Evolutionary conservation across 78 protist genomes (phyloP).

Genomic region (Andalucia godoyi): DNA sequence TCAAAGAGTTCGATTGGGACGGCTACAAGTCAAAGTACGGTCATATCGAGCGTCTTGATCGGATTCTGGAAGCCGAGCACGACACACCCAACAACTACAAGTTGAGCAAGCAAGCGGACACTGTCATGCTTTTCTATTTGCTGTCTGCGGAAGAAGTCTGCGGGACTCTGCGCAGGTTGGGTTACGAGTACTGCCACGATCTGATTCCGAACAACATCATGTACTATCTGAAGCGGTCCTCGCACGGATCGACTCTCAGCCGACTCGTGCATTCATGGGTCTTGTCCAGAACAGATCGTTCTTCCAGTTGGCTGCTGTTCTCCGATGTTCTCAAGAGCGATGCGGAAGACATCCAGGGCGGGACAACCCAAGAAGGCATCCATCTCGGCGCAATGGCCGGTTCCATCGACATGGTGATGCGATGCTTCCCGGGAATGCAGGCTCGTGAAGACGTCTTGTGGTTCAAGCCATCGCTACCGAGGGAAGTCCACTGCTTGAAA

Average conservation of each 20-base stretch:
- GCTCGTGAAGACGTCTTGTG: too few relatives aligned
- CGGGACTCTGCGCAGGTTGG: background rate
- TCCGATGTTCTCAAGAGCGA: background rate
- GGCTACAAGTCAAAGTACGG: background rate
- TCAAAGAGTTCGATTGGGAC: background rate
- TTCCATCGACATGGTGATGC: background rate
- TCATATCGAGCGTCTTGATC: background rate
- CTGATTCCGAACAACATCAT: background rate
- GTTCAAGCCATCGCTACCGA: too few relatives aligned
- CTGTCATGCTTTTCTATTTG: background rate
- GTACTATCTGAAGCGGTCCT: background rate
- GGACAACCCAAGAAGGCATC: conserved; percentile 6
- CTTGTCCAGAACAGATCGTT: background rate
- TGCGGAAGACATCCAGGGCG: background rate
- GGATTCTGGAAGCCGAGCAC: background rate
- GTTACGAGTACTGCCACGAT: background rate
- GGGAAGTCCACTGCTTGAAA: too few relatives aligned
- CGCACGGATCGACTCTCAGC: background rate
- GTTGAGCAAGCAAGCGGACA: conserved; percentile 1
- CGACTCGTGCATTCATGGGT: background rate
- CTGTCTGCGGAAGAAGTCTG: background rate
- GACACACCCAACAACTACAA: background rate
- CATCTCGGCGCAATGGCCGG: conserved; percentile 8
- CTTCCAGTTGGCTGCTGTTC: background rate
- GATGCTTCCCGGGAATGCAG: too few relatives aligned